Base-by-base conservation (phyloP, 169 alveolate genomes). In the Cryptosporidium sp. region DNA sequence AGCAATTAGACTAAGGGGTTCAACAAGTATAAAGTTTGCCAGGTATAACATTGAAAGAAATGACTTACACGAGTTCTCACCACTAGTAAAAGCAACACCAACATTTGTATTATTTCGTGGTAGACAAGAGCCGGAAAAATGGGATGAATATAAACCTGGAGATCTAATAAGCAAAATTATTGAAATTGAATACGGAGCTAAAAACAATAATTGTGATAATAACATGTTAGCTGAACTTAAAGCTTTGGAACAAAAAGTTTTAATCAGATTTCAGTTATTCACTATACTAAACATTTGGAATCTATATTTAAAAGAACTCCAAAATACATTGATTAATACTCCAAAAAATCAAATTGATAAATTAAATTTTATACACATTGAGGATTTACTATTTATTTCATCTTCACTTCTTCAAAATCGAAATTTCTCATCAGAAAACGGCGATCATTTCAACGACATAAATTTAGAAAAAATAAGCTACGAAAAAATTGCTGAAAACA, bases 31-130 rank as follows among this genome's bases (percentile, higher is more conserved):
- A 6, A 33, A 35, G 8, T 80, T 80, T 80, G 73, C 75, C 1
- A 80, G 75, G 43, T 29, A 35, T 59, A 80, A 80, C 26, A 80
- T 80, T 33, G 89, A 65, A 41, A 35, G 41, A 80, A 80, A 61
- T 62, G 80, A 43, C n/a, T 7, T 80, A 23, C 71, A 59, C 37
- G 65, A 39, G 6, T 18, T 41, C 23, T 80, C 80, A 12, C 89
- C 74, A 5, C 21, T 16, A 23, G 39, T 65, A 43, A 26, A 9
- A 14, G 89, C 80, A 61, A 80, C 89, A 23, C 89, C 89, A 43
- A 62, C 89, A 37, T 80, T 80, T 80, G 75, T 80, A 45, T 26
- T 80, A 43, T 80, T 39, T 29, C 59, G 50, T 43, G 89, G 89
- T 23, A 37, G 41, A 3, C 62, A 80, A 31, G 26, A 62, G 1